Evolutionary conservation across 805 yeast species (phyloP).

Genomic region (Sungouiella blattae): DNA sequence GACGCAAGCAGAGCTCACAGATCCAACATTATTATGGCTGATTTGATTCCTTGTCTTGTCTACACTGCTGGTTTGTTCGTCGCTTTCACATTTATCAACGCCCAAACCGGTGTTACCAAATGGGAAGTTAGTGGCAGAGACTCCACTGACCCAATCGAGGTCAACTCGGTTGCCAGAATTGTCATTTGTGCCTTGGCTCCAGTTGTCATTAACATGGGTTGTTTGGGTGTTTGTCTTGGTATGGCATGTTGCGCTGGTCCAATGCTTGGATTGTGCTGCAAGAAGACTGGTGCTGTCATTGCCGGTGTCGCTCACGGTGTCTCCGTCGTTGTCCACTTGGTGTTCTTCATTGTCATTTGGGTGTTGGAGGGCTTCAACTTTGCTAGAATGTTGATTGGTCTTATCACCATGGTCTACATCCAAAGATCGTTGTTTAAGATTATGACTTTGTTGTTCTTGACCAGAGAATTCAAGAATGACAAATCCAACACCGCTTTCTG

Average conservation of each 20-base stretch:
- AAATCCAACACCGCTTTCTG: slow-evolving; percentile 97
- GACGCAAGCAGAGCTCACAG: slow-evolving; percentile 76
- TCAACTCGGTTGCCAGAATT: slow-evolving; percentile 69
- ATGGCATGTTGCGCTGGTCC: slow-evolving; percentile 98
- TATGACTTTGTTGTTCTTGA: slow-evolving; percentile 71
- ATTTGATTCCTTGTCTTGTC: slow-evolving; percentile 67
- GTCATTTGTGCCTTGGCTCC: slow-evolving; percentile 86
- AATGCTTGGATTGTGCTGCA: slow-evolving; percentile 87
- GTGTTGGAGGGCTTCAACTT: slow-evolving; percentile 91
- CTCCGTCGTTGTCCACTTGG: slow-evolving; percentile 82
- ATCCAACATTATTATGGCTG: slow-evolving; percentile 74
- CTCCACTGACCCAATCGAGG: slow-evolving; percentile 40
- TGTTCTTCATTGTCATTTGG: slow-evolving; percentile 95
- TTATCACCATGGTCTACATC: slow-evolving; percentile 76
- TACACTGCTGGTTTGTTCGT: slow-evolving; percentile 69
- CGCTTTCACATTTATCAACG: slow-evolving; percentile 78
- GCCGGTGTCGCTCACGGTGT: slow-evolving; percentile 97
- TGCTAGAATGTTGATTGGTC: slow-evolving; percentile 81
- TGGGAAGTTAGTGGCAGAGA: slow-evolving; percentile 30
- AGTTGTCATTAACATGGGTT: slow-evolving; percentile 85
- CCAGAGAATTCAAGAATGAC: slow-evolving; percentile 96
- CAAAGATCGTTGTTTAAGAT: slow-evolving; percentile 86
- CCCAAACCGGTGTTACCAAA: slow-evolving; percentile 74
- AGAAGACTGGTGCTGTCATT: slow-evolving; percentile 91
- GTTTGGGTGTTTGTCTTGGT: slow-evolving; percentile 68